Evolutionary conservation across 75 land plant genomes (phyloP).

Genomic region (Larix kaempferi): DNA sequence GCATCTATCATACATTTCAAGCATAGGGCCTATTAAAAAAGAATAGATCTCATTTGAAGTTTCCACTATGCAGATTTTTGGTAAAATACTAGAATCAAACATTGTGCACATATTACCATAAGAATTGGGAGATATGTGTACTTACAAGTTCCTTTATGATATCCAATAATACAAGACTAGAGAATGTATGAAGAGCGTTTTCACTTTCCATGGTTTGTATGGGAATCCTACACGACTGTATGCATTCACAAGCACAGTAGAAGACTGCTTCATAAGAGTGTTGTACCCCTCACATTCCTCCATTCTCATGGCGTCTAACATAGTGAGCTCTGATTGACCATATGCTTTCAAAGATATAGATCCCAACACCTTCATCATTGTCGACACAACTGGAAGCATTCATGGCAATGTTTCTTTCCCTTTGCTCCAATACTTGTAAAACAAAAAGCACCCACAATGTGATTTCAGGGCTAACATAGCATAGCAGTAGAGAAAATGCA

Average conservation of each 20-base stretch:
- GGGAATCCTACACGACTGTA: conserved; percentile 34
- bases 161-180: conserved; percentile 16
- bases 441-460: too few relatives aligned
- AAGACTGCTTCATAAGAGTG: conserved; percentile 35
- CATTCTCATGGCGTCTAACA: conserved; percentile 26
- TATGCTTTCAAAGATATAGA: conserved; percentile 33
- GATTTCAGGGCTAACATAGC: background rate
- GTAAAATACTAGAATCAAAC: too few relatives aligned
- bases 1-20: too few relatives aligned
- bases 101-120: too few relatives aligned
- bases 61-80: too few relatives aligned
- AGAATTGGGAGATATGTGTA: too few relatives aligned
- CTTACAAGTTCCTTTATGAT: too few relatives aligned
- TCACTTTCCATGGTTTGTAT: conserved; percentile 43
- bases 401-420: conserved; percentile 49
- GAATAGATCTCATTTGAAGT: too few relatives aligned
- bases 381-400: conserved; percentile 40
- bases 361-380: conserved; percentile 45
- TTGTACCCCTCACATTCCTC: conserved; percentile 22
- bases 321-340: conserved; percentile 24
- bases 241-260: conserved; percentile 42
- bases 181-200: conserved; percentile 38
- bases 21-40: too few relatives aligned
- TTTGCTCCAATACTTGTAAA: conserved; percentile 48
- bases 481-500: background rate